A percentile compares a stretch with the other conserved stretches of the same genome.
Evolutionary conservation across 192 early-diverging fungal genomes (phyloP).

Genomic region (Backusella psychrophila): DNA sequence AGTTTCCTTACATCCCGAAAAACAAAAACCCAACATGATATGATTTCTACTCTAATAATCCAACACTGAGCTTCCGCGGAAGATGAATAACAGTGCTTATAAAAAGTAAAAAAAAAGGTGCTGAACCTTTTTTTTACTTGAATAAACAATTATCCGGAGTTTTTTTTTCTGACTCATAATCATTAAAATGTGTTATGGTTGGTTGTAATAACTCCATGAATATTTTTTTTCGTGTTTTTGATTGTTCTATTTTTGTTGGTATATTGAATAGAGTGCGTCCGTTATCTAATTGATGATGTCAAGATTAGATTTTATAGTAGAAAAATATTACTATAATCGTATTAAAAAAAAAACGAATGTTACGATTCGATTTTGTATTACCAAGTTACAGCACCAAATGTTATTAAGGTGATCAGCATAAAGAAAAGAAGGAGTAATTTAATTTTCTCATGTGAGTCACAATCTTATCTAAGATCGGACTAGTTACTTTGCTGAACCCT

Average conservation of each 20-base stretch:
- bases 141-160: conserved; percentile 6
- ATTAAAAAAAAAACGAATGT: not conserved
- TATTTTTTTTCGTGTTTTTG: conserved; percentile 6
- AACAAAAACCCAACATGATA: not conserved
- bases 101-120: not conserved
- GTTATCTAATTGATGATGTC: not conserved
- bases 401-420: not conserved
- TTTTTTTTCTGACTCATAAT: conserved; percentile 2
- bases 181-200: not conserved
- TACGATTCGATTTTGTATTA: not conserved
- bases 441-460: conserved; percentile 12
- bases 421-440: not conserved
- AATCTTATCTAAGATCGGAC: conserved; percentile 13
- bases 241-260: not conserved
- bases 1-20: not conserved
- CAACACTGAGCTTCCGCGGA: not conserved
- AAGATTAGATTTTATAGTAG: not conserved
- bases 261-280: not conserved
- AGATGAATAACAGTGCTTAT: not conserved
- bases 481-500: not conserved
- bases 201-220: not conserved
- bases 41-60: not conserved
- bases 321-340: not conserved
- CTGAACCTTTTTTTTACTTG: not conserved
- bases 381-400: not conserved